Evolutionary conservation across 257 asterid genomes (phyloP).

Genomic region (Solanum sparsipilum): DNA sequence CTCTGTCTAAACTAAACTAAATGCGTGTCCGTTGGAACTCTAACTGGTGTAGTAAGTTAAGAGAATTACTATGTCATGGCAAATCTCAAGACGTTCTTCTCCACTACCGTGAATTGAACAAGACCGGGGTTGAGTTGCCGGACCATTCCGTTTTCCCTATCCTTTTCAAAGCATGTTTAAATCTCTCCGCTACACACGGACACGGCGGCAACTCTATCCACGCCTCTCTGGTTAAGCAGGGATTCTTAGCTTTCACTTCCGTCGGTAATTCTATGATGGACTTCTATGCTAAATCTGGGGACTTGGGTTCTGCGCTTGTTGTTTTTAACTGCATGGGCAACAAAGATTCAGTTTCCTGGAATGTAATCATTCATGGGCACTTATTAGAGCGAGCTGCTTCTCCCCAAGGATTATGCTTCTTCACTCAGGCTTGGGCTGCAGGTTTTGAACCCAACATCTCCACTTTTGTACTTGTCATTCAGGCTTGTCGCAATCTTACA

Average conservation of each 20-base stretch:
- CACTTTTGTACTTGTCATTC: constrained; percentile 58
- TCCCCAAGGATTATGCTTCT: constrained; percentile 40
- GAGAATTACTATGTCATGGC: constrained; percentile 29
- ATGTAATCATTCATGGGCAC: constrained; percentile 57
- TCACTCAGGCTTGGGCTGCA: constrained; percentile 32
- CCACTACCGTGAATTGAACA: constrained; percentile 27
- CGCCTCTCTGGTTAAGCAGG: constrained; percentile 54
- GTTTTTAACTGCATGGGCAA: constrained; percentile 35
- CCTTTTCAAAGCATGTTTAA: constrained; percentile 50
- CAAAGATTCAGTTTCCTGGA: constrained; percentile 81
- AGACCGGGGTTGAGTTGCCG: constrained; percentile 22
- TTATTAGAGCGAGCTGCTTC: constrained; percentile 29
- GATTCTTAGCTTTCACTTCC: constrained; percentile 44
- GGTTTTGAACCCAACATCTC: constrained; percentile 76
- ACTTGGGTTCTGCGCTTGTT: constrained; percentile 26
- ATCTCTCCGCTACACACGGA: constrained; percentile 13
- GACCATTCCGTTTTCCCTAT: constrained; percentile 56
- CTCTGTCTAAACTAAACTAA: neutral
- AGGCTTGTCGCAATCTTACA: constrained; percentile 34
- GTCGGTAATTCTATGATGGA: constrained; percentile 62
- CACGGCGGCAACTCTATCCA: constrained; percentile 54
- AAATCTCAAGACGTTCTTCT: constrained; percentile 50
- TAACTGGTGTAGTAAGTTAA: constrained; percentile 28
- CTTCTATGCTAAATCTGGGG: constrained; percentile 62
- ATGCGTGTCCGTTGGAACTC: constrained; percentile 34